Base-by-base conservation (phyloP, 2,329 filamentous ascomycete species). In the Hymenoscyphus salicellus region DNA sequence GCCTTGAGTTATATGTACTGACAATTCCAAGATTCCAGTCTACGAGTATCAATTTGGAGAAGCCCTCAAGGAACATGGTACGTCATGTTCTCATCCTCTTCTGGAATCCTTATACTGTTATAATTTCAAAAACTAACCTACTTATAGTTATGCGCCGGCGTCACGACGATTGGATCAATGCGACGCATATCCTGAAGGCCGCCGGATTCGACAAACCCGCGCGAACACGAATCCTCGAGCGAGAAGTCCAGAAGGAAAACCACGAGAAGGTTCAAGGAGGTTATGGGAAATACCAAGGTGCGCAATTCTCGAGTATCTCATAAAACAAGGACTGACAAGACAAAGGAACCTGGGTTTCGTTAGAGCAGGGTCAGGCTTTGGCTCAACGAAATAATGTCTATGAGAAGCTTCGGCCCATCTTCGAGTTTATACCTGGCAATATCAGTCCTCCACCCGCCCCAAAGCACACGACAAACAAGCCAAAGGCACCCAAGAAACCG, bases 191-290 rank as follows among this genome's bases (percentile, higher is more conserved):
- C 66, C 82, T 99, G 58, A 99, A 99, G 76, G 92, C 96, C 49
- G 95, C 95, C 68, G 94, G 94, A 63, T 97, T 97, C 75, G 95
- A 99, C 78, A 99, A 99, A 78, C 95, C 95, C 2, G 92, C 94
- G 14, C 85, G 95, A 75, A 99, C 95, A 49, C 87, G 95, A 68
- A 98, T 99, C 64, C 84, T 99, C 5, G 95, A 99, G 79, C 87
- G 95, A 70, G 95, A 99, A 75, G 94, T 99, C 7, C 95, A 99
- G 75, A 97, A 97, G 77, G 94, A 96, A 55, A 84, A 90, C 5
- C 95, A 99, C 76, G 95, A 98, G 80, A 99, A 99, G 80, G 93
- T 99, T 5, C 95, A 99, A 76, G 95, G 94, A 69, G 95, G 95
- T 17, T 98, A 98, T 77, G 95, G 95, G 73, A 98, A 98, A 86